Evolutionary conservation across 2,329 filamentous ascomycete genomes (phyloP), one percentile per base, ranked within the genome.

Genomic region (Orbilia oligospora): DNA sequence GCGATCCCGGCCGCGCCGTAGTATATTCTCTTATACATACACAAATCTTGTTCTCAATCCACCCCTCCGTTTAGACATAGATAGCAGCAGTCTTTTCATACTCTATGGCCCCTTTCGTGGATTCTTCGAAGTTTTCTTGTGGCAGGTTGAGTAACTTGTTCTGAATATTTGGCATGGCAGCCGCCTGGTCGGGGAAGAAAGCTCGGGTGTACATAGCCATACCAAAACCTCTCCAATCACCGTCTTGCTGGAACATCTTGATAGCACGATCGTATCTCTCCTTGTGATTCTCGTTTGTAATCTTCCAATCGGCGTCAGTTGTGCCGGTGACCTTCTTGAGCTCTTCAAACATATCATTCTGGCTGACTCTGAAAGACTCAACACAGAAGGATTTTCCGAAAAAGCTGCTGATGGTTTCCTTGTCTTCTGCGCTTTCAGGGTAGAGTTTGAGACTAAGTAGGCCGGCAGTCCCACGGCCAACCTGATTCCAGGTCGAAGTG

Each of bases 311-410:
- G 0, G 83, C 84, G 46, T 90, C 88, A 0, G 84, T 87, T 0
- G 87, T 89, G 0, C 87, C 87, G 0, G 88, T 88, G 3, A 90
- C 90, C 0, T 88, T 87, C 81, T 90, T 86, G 12, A 90, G 83
- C n/a, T 87, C 87, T 46, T 88, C 87, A 68, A 92, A 86, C 85
- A 92, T 92, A 9, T 92, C 90, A 10, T 86, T 86, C 83, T 93
- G 91, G 75, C 84, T 89, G 76, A 90, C 80, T 10, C 84, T 83
- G 84, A 91, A 92, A 77, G 88, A 90, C 6, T 85, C 86, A 10
- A 90, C 80, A 80, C 86, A 88, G 0, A 91, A 81, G 0, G 81
- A 80, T 63, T 86, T 85, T 83, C 90, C 89, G 1, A 84, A 83
- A 81, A 85, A 89, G 38, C 83, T 80, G 6, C 84, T 85, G 8